A percentile compares a stretch with the other conserved stretches of the same genome.
Conservation (phyloP, 1,284 basidiomycete genomes). For the Heterobasidion irregulare region DNA sequence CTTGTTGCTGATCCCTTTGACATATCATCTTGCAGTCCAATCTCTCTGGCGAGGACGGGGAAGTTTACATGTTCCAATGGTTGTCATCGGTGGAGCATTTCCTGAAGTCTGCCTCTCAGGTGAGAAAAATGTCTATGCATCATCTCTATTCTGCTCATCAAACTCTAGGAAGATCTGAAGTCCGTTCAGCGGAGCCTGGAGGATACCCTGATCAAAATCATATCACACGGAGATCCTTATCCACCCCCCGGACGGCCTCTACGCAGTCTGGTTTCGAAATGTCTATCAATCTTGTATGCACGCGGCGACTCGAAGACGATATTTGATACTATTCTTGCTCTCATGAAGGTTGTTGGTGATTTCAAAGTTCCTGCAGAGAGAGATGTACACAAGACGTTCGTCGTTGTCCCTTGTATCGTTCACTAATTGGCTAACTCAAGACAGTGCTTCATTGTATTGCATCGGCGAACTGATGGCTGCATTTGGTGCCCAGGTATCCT, state of each 20-base stretch:
- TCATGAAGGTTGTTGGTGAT: constrained; percentile 70
- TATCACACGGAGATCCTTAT: constrained; percentile 51
- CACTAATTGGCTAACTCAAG: neutral
- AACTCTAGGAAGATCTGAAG: constrained; percentile 58
- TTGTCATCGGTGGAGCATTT: constrained; percentile 59
- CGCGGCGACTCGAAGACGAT: constrained; percentile 78
- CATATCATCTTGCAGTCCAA: constrained; percentile 38
- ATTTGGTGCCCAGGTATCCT: constrained; percentile 73
- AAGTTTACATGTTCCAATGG: constrained; percentile 81
- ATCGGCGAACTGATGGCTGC: constrained; percentile 83
- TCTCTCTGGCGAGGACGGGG: constrained; percentile 66
- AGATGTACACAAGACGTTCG: constrained; percentile 59
- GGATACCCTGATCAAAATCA: constrained; percentile 51
- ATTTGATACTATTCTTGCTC: constrained; percentile 81
- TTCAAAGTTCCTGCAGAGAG: constrained; percentile 52
- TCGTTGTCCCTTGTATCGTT: constrained; percentile 2
- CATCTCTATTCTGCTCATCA: neutral
- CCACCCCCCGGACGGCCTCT: constrained; percentile 81
- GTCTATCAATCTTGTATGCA: constrained; percentile 71
- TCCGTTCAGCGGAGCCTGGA: constrained; percentile 53
- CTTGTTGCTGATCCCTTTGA: no score
- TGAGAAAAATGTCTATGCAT: constrained; percentile 22
- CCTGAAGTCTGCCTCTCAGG: constrained; percentile 38
- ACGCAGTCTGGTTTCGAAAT: constrained; percentile 74
- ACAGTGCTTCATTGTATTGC: constrained; percentile 70